phyloP scores from a whole-genome alignment of 169 alveolate genomes.

The Cryptosporidium sp. region DNA sequence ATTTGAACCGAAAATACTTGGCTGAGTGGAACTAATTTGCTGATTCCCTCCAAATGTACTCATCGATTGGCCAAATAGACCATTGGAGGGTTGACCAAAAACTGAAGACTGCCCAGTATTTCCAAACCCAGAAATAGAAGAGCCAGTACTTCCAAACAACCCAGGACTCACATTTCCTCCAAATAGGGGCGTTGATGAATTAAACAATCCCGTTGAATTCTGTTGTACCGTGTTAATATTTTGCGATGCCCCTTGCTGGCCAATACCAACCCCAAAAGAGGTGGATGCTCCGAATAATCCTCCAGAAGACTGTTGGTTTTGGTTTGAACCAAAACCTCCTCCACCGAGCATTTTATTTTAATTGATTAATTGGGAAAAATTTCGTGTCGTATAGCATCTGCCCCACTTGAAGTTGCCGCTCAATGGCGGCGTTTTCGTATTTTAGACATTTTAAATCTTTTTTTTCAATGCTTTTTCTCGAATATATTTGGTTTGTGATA shows the following conservation, averaged over 20 bases:
- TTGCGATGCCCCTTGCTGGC: conserved; percentile 65
- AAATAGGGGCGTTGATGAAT: conserved; percentile 53
- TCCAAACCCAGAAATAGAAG: conserved; percentile 52
- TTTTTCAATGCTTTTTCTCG: conserved; percentile 61
- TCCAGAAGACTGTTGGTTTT: conserved; percentile 64
- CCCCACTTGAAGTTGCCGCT: conserved; percentile 72
- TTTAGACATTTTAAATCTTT: conserved; percentile 7
- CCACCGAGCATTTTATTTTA: conserved; percentile 65
- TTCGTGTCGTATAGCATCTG: conserved; percentile 41
- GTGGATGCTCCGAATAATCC: conserved; percentile 65
- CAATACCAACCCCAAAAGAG: conserved; percentile 61
- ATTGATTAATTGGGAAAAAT: not conserved
- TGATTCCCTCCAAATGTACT: conserved; percentile 59
- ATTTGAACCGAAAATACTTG: conserved; percentile 43
- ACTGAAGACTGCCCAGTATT: conserved; percentile 4
- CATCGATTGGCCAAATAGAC: conserved; percentile 64
- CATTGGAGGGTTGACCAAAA: conserved; percentile 64
- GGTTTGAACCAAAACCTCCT: conserved; percentile 69
- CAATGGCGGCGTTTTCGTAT: conserved; percentile 18
- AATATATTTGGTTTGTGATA: conserved; percentile 35
- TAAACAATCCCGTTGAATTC: conserved; percentile 43
- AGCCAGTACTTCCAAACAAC: conserved; percentile 27
- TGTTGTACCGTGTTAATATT: conserved; percentile 9
- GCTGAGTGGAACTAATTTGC: conserved; percentile 36
- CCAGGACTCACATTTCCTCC: conserved; percentile 42